Evolutionary conservation across 495 filamentous ascomycete species (phyloP).

Genomic region (Aspergillus bertholletiae): DNA sequence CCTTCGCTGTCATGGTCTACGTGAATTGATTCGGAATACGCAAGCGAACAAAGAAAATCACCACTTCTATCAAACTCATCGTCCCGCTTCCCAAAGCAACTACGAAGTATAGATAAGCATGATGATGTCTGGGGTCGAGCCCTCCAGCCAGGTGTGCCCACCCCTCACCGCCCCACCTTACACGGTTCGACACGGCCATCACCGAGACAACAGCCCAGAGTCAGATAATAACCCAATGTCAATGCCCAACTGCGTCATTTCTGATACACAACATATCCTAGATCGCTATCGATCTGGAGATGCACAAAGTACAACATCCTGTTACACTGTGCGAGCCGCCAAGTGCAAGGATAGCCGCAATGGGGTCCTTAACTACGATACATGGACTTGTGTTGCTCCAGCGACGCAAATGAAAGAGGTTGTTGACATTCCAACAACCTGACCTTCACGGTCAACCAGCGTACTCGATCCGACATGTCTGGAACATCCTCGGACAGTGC

Average conservation of each 20-base stretch:
- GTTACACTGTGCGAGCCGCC: background rate
- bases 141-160: background rate
- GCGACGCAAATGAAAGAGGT: too few relatives aligned
- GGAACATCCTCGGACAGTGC: too few relatives aligned
- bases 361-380: background rate
- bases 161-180: background rate
- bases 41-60: background rate
- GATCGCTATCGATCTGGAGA: background rate
- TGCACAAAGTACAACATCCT: background rate
- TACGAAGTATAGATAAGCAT: background rate
- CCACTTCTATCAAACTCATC: background rate
- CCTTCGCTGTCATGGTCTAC: slow-evolving; percentile 42
- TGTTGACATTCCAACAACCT: too few relatives aligned
- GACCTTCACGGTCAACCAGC: too few relatives aligned
- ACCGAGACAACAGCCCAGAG: background rate
- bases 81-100: background rate
- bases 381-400: background rate
- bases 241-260: background rate
- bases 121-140: background rate
- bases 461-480: background rate
- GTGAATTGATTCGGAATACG: slow-evolving; percentile 19
- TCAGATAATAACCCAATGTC: background rate
- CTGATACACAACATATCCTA: background rate
- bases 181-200: background rate
- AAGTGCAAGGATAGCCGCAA: background rate